Conservation (phyloP, 2,329 filamentous ascomycete genomes). For the Fusarium devonianum region DNA sequence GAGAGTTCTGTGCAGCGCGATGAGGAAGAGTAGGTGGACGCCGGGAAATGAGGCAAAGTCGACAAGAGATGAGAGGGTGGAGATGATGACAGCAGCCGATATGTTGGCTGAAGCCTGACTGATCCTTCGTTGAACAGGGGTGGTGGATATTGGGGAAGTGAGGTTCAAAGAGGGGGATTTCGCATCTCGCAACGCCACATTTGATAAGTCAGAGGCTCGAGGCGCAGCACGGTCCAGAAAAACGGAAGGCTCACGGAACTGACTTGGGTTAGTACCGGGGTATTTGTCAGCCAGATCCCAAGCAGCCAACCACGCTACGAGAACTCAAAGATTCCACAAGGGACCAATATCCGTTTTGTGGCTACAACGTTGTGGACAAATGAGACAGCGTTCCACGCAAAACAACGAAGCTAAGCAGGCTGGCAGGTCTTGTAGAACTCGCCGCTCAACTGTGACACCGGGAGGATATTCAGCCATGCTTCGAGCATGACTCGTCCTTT, state of each 20-base stretch:
- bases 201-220: conserved; percentile 30
- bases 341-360: not conserved
- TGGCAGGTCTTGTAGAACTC: too few relatives aligned
- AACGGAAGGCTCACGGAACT: too few relatives aligned
- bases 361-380: not conserved
- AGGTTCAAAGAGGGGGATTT: conserved; percentile 34
- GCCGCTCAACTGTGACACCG: too few relatives aligned
- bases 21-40: conserved; percentile 9
- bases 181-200: conserved; percentile 35
- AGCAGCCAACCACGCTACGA: not conserved
- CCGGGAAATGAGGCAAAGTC: conserved; percentile 4
- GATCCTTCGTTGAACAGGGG: conserved; percentile 27
- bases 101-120: conserved; percentile 24
- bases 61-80: conserved; percentile 29
- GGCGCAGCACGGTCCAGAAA: conserved; percentile 34
- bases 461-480: too few relatives aligned
- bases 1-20: conserved; percentile 1
- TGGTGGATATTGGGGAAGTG: conserved; percentile 21
- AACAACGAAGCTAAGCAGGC: too few relatives aligned
- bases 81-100: conserved; percentile 22
- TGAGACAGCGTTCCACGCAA: too few relatives aligned
- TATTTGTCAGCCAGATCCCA: not conserved
- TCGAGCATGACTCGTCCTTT: too few relatives aligned
- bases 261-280: too few relatives aligned
- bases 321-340: not conserved